phyloP scores from a whole-genome alignment of 176 grass and related monocot genomes.

The Raddia distichophylla region DNA sequence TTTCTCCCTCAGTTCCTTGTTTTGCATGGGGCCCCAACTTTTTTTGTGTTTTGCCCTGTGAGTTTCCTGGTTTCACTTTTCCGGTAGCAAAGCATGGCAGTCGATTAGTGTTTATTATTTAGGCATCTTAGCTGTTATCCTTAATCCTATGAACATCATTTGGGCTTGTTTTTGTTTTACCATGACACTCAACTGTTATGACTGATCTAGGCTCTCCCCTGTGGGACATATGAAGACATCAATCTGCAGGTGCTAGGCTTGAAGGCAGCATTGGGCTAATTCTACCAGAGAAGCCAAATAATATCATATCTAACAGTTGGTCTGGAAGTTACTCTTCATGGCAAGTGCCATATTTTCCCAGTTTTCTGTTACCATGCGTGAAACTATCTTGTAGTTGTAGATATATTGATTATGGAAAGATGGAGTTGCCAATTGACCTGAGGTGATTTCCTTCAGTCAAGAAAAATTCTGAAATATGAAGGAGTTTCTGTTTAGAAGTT shows the following conservation, averaged over 20 bases:
- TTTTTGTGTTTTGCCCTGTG: no score
- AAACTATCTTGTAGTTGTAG: slow-evolving; percentile 57
- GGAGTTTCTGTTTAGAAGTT: slow-evolving; percentile 59
- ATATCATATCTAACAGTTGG: slow-evolving; percentile 58
- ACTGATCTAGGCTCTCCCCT: slow-evolving; percentile 35
- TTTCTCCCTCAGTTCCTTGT: no score
- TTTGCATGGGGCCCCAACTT: no score
- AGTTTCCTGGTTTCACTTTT: no score
- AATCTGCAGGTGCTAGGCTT: slow-evolving; percentile 40
- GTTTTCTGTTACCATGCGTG: slow-evolving; percentile 45
- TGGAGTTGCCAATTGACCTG: slow-evolving; percentile 44
- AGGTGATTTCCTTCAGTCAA: slow-evolving; percentile 52
- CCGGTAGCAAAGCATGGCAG: no score
- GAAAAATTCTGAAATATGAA: slow-evolving; percentile 54
- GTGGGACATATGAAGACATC: slow-evolving; percentile 41
- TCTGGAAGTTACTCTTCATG: slow-evolving; percentile 54
- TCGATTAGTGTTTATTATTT: not conserved
- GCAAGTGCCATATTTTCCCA: slow-evolving; percentile 55
- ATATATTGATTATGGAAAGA: slow-evolving; percentile 61
- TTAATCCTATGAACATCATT: not conserved
- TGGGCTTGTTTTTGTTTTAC: slow-evolving; percentile 15
- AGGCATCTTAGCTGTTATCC: not conserved
- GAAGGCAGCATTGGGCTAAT: slow-evolving; percentile 42
- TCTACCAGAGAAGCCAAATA: slow-evolving; percentile 49
- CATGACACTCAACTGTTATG: slow-evolving; percentile 10